Conservation (phyloP, 2,329 filamentous ascomycete species). For the Cordyceps tenuipes region DNA sequence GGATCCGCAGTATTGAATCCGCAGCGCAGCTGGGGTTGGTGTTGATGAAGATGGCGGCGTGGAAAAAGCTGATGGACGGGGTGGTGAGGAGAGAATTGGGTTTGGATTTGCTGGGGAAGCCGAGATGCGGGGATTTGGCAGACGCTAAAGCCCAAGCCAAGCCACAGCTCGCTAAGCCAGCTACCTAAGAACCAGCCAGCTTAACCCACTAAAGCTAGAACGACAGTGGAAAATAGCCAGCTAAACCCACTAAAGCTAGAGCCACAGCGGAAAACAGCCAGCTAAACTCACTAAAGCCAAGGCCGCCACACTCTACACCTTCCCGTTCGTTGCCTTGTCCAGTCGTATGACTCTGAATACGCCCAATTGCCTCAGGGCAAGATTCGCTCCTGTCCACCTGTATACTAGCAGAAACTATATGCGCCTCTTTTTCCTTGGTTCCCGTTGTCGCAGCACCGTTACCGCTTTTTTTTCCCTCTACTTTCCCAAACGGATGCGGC, state of each 20-base stretch:
- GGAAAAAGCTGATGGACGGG: not conserved
- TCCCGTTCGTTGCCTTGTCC: not conserved
- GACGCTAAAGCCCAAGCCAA: no score
- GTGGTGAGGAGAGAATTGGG: not conserved
- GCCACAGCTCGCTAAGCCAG: no score
- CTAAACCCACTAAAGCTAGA: no score
- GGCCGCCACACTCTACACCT: not conserved
- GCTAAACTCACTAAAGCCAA: no score
- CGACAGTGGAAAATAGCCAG: not conserved
- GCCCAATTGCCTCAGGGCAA: not conserved
- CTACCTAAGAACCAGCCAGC: no score
- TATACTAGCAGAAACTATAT: not conserved
- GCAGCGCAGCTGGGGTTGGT: not conserved
- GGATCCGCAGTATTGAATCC: not conserved
- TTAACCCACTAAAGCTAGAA: not conserved
- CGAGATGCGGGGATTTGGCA: slow-evolving; percentile 7
- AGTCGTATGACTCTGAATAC: not conserved
- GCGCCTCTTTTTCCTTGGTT: not conserved
- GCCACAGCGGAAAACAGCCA: no score
- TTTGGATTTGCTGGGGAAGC: not conserved
- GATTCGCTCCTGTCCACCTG: not conserved
- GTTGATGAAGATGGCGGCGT: not conserved
- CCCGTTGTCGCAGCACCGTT: not conserved
- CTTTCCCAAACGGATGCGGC: not conserved
- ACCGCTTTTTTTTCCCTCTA: not conserved